These are phyloP conservation scores for Bipolaris zeicola DNA, from an alignment of 2,329 filamentous ascomycete species.

Conservation along the genomic window DNA sequence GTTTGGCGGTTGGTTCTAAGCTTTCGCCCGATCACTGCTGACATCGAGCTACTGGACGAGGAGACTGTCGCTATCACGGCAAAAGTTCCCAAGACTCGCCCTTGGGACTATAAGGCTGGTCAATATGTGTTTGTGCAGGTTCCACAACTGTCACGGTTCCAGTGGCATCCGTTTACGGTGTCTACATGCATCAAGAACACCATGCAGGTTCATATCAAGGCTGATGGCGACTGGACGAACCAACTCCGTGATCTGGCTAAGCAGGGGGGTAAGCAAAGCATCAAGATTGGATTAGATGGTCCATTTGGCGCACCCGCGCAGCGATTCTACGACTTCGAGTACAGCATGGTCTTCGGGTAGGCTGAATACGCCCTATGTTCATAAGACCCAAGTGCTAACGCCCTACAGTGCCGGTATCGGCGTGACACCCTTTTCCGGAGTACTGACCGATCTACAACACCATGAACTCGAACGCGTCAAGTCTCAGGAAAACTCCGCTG, in stretches of 20 bases:
- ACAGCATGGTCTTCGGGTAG: conserved; percentile 59
- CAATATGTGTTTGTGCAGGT: conserved; percentile 65
- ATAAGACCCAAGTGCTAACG: neutral
- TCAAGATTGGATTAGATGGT: conserved; percentile 61
- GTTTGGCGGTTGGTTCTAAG: conserved; percentile 54
- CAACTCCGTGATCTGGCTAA: conserved; percentile 53
- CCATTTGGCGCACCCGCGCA: conserved; percentile 65
- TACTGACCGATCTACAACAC: conserved; percentile 60
- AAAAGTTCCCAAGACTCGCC: conserved; percentile 54
- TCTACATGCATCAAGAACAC: conserved; percentile 60
- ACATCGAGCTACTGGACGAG: conserved; percentile 56
- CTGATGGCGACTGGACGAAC: conserved; percentile 63
- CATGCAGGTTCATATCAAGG: conserved; percentile 64
- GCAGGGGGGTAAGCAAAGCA: conserved; percentile 43
- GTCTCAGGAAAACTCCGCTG: conserved; percentile 19
- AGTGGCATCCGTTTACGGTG: conserved; percentile 66
- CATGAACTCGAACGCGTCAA: conserved; percentile 48
- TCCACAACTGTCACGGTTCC: conserved; percentile 58
- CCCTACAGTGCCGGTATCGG: conserved; percentile 58
- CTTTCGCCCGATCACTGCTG: conserved; percentile 57
- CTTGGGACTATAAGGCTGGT: conserved; percentile 62
- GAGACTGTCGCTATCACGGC: conserved; percentile 60
- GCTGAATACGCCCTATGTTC: neutral
- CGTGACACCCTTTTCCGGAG: conserved; percentile 63
- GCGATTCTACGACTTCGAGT: conserved; percentile 63